Base-by-base conservation (phyloP, 805 yeast genomes). In the Lachancea quebecensis region DNA sequence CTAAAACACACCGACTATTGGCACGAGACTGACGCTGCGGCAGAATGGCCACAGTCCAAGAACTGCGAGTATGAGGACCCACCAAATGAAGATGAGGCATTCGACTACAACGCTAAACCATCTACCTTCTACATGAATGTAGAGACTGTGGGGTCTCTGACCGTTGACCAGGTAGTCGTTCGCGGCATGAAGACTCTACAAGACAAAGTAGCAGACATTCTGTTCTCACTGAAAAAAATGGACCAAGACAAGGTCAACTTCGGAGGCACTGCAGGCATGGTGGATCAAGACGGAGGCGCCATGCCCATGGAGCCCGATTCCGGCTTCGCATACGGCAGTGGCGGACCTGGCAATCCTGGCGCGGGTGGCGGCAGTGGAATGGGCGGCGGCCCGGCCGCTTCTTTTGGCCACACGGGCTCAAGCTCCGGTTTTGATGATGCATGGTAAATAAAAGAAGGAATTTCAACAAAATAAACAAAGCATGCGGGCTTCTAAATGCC, bases 31-130 rank as follows among this genome's bases (percentile, higher is more conserved):
- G 85, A 81, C 60, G 84, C 86, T 30, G 87, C 79, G 34, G 77
- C 73, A 38, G 99, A 93, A 71, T 93, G 99, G 99, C 99, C 99
- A 32, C 75, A 75, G 51, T 77, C 87, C 35, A 77, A 78, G 52
- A 91, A 93, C 67, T 80, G 95, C 54, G 95, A 87, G 58, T 93
- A 91, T 82, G 99, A 93, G 68, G 99, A 93, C 65, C 86, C 91
- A 7, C 96, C 97, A 25, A 81, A 78, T 55, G 85, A 88, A 17
- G 93, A 82, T 48, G 96, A 89, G 33, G 75, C 75, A 10, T 90
- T 90, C 59, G 96, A 93, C 64, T 88, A 81, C 63, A 74, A 70
- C 36, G 96, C 96, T 6, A 77, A 75, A 58, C 95, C 99, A 2
- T 71, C 77, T 38, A 81, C 79, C 52, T 93, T 82, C 57, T 93